Evolutionary conservation across 257 asterid species (phyloP).

Genomic region (Ilex aquifolium): DNA sequence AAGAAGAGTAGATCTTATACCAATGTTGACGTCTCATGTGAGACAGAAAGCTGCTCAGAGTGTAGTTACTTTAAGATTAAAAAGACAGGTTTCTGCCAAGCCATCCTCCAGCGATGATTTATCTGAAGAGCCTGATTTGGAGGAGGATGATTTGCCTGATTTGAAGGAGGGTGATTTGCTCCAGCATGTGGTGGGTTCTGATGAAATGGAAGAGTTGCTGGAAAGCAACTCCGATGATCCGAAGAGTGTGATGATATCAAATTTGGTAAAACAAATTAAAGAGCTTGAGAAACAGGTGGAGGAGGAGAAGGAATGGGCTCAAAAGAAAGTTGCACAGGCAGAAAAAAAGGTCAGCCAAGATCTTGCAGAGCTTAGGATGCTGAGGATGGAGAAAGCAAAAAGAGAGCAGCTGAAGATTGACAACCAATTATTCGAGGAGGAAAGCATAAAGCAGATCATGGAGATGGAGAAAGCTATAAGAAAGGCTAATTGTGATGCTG

Average conservation of each 20-base stretch:
- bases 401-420: background rate
- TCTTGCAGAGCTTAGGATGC: background rate
- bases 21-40: background rate
- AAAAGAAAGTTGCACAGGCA: background rate
- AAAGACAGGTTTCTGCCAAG: background rate
- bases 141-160: background rate
- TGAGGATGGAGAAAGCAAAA: constrained; percentile 1
- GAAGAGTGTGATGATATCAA: background rate
- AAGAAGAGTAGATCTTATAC: too few species aligned
- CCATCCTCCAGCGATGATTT: background rate
- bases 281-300: background rate
- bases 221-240: background rate
- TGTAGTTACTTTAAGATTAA: background rate
- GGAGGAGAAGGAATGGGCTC: background rate
- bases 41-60: background rate
- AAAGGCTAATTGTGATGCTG: background rate
- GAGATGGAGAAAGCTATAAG: background rate
- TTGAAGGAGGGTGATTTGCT: background rate
- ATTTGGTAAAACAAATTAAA: background rate
- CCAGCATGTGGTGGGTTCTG: background rate
- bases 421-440: background rate
- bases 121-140: background rate
- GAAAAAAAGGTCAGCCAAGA: background rate
- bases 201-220: background rate
- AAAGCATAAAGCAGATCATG: background rate